These are phyloP conservation scores for Potentilla sterilis DNA, from an alignment of 306 rosid genomes.

Conservation along the genomic window DNA sequence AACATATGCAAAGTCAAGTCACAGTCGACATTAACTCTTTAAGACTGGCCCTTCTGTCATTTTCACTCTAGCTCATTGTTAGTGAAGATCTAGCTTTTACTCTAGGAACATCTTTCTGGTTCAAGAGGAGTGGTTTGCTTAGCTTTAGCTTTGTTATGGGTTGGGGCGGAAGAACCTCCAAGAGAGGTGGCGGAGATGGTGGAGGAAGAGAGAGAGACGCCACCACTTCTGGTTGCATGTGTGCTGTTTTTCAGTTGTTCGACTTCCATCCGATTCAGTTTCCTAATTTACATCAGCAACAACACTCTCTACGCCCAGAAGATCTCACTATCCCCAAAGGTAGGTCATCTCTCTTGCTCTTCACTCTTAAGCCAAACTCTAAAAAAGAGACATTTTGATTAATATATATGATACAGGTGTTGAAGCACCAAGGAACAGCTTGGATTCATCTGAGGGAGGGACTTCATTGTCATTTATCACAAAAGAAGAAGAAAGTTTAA, in stretches of 20 bases:
- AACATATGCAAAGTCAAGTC: neutral
- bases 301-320: slow-evolving; percentile 20
- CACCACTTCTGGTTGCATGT: slow-evolving; percentile 72
- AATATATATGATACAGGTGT: slow-evolving; percentile 37
- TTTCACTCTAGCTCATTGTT: neutral
- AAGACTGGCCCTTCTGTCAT: neutral
- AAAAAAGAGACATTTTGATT: neutral
- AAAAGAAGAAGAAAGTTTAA: slow-evolving; percentile 48
- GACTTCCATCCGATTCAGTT: slow-evolving; percentile 69
- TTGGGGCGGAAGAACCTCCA: slow-evolving; percentile 53
- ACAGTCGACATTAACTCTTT: neutral
- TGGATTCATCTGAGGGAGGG: slow-evolving; percentile 56
- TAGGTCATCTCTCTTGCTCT: neutral
- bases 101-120: neutral
- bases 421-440: slow-evolving; percentile 84
- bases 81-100: neutral
- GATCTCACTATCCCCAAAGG: slow-evolving; percentile 49
- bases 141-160: slow-evolving; percentile 46
- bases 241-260: slow-evolving; percentile 74
- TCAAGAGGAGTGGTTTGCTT: neutral
- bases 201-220: slow-evolving; percentile 27
- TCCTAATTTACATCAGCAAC: slow-evolving; percentile 34
- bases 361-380: neutral
- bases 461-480: slow-evolving; percentile 34
- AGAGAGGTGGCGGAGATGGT: slow-evolving; percentile 35